A percentile compares a stretch with the other conserved stretches of the same genome.
These are phyloP conservation scores for Saccharomyces mikatae DNA, from an alignment of 805 yeast species.

Conservation along the genomic window DNA sequence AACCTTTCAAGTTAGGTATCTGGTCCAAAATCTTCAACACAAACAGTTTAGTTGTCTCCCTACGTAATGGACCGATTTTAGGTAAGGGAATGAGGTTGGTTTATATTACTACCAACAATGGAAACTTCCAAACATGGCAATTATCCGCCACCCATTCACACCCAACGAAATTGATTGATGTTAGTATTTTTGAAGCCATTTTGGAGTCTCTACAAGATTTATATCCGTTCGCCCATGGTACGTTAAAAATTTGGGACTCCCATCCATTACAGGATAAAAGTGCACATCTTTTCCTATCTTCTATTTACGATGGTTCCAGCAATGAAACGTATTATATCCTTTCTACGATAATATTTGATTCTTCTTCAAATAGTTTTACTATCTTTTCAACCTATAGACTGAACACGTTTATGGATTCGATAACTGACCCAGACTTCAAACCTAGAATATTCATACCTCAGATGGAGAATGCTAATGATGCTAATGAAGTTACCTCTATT, in stretches of 20 bases:
- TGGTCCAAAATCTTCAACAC: slow-evolving; percentile 23
- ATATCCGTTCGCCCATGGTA: slow-evolving; percentile 44
- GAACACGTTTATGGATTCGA: slow-evolving; percentile 37
- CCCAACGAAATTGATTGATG: slow-evolving; percentile 33
- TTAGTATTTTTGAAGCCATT: slow-evolving; percentile 31
- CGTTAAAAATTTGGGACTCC: slow-evolving; percentile 55
- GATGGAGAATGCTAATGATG: slow-evolving; percentile 3
- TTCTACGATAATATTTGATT: slow-evolving; percentile 41
- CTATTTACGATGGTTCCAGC: slow-evolving; percentile 31
- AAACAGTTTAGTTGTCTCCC: slow-evolving; percentile 43
- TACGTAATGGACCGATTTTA: slow-evolving; percentile 45
- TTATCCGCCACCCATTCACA: slow-evolving; percentile 37
- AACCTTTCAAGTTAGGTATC: slow-evolving; percentile 27
- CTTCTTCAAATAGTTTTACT: slow-evolving; percentile 43
- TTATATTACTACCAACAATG: slow-evolving; percentile 36
- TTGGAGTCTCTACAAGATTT: slow-evolving; percentile 36
- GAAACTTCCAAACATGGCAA: slow-evolving; percentile 43
- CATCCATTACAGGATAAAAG: slow-evolving; percentile 39
- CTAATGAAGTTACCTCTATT: slow-evolving; percentile 34
- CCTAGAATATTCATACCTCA: slow-evolving; percentile 51
- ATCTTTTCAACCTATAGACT: slow-evolving; percentile 60
- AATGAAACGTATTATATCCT: slow-evolving; percentile 38
- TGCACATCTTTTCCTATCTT: slow-evolving; percentile 42
- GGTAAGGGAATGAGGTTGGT: slow-evolving; percentile 44
- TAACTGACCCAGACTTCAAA: not conserved